These are phyloP conservation scores for Hymenoscyphus scutula DNA, from an alignment of 2,329 filamentous ascomycete genomes.

Conservation along the genomic window DNA sequence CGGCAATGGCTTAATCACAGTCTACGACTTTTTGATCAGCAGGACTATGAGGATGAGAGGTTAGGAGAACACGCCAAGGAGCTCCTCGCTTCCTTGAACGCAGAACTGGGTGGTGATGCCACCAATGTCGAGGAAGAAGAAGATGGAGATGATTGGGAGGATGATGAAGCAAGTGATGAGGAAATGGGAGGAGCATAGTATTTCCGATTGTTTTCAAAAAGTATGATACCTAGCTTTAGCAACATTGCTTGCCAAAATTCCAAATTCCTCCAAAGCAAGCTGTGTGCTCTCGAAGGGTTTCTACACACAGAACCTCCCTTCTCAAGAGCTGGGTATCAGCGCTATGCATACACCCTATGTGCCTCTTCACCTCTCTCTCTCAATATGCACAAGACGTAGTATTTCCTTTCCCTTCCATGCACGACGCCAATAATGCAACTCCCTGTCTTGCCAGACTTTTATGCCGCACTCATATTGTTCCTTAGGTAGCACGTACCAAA, in stretches of 20 bases:
- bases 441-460: constrained; percentile 8
- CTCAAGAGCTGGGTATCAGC: background rate
- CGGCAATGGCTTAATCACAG: constrained; percentile 81
- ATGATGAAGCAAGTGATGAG: constrained; percentile 51
- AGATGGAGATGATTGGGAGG: constrained; percentile 48
- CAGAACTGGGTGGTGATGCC: constrained; percentile 62
- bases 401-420: background rate
- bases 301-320: background rate
- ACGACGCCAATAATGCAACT: constrained; percentile 23
- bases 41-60: constrained; percentile 84
- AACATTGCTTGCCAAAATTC: background rate
- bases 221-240: background rate
- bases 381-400: background rate
- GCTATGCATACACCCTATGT: background rate
- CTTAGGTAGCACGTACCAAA: background rate
- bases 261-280: background rate
- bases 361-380: background rate
- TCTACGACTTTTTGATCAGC: constrained; percentile 70
- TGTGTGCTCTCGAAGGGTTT: background rate
- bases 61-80: constrained; percentile 73
- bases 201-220: background rate
- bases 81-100: constrained; percentile 61
- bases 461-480: background rate
- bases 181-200: constrained; percentile 52
- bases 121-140: constrained; percentile 54